Evolutionary conservation across 2,329 filamentous ascomycete species (phyloP).

Genomic region (Xylaria sp.): DNA sequence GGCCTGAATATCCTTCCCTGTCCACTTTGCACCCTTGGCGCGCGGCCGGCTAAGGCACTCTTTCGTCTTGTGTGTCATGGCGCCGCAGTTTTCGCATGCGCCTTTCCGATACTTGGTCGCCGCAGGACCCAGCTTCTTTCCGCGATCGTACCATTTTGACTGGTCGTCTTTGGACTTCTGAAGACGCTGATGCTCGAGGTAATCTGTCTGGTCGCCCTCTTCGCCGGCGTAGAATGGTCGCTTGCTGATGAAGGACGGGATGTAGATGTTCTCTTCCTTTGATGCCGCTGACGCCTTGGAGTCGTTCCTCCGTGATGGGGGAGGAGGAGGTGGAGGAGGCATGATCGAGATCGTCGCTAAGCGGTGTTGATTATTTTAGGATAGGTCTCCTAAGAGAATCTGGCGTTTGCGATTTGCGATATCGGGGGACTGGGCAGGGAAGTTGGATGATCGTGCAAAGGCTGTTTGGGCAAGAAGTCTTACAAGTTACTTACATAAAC

Average conservation of each 20-base stretch:
- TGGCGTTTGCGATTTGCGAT: background rate
- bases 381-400: background rate
- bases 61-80: constrained; percentile 95
- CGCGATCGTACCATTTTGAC: constrained; percentile 93
- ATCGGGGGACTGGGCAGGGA: background rate
- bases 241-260: constrained; percentile 97
- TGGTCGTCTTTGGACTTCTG: constrained; percentile 77
- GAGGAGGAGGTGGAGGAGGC: constrained; percentile 55
- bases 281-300: constrained; percentile 57
- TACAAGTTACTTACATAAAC: background rate
- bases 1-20: constrained; percentile 91
- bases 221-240: constrained; percentile 94
- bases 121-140: constrained; percentile 83
- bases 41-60: constrained; percentile 91
- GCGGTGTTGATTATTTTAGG: background rate
- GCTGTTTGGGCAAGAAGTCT: constrained; percentile 1
- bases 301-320: constrained; percentile 51
- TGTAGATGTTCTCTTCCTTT: constrained; percentile 98
- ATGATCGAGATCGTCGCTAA: constrained; percentile 44
- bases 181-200: constrained; percentile 95
- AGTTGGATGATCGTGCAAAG: constrained; percentile 1
- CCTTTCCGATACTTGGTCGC: constrained; percentile 98
- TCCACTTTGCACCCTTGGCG: constrained; percentile 91
- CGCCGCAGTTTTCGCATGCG: constrained; percentile 97
- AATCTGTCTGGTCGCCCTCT: constrained; percentile 79